These are phyloP conservation scores for Ustilago lituana DNA, from an alignment of 1,284 basidiomycete species.

Conservation along the genomic window DNA sequence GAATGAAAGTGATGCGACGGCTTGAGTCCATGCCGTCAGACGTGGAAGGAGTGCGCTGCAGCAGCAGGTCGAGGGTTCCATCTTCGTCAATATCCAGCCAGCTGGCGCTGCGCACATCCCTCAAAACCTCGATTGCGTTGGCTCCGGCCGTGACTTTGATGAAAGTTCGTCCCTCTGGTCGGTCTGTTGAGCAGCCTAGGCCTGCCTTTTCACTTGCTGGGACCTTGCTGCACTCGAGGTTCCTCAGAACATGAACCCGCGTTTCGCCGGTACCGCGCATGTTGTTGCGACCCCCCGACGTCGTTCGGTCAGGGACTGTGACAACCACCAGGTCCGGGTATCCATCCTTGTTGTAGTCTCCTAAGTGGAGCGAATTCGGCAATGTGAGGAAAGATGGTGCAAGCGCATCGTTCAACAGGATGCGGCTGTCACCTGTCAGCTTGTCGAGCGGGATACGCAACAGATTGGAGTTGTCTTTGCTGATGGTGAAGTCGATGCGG, in stretches of 20 bases:
- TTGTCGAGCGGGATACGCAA: constrained; percentile 76
- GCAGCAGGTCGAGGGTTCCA: constrained; percentile 89
- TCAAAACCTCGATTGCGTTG: constrained; percentile 75
- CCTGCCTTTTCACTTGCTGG: constrained; percentile 19
- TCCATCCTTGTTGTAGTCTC: constrained; percentile 92
- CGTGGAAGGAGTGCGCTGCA: constrained; percentile 73
- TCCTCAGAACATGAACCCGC: constrained; percentile 78
- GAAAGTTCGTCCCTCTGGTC: constrained; percentile 40
- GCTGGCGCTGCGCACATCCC: constrained; percentile 80
- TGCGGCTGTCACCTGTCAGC: constrained; percentile 71
- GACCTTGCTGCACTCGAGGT: constrained; percentile 75
- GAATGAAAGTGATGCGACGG: constrained; percentile 77
- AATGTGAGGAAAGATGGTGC: constrained; percentile 70
- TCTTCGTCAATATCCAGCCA: constrained; percentile 97
- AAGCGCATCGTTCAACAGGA: constrained; percentile 74
- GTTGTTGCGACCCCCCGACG: constrained; percentile 56
- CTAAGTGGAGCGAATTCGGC: constrained; percentile 82
- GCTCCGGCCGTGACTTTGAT: constrained; percentile 72
- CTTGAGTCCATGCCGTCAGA: constrained; percentile 43
- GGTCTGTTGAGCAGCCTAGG: constrained; percentile 32
- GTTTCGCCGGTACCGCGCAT: constrained; percentile 63
- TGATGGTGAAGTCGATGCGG: constrained; percentile 76
- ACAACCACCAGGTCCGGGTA: constrained; percentile 85
- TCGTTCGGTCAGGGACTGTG: constrained; percentile 70
- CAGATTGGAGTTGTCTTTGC: constrained; percentile 73